These are phyloP conservation scores for Pseudotsuga menziesii DNA, from an alignment of 75 land plant species.

Conservation along the genomic window DNA sequence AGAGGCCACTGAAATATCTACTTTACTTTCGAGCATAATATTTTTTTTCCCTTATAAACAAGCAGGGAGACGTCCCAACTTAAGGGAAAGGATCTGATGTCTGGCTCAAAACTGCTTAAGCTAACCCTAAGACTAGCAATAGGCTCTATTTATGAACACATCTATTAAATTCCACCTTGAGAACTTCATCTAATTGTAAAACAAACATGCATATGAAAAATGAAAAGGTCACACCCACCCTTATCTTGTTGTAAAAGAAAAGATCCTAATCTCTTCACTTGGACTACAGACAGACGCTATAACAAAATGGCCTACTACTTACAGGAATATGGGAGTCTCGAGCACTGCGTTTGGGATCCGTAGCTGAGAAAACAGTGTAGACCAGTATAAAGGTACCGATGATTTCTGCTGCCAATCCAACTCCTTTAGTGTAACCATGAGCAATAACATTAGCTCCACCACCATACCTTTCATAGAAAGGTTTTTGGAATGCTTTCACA, in stretches of 20 bases:
- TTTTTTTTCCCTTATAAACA: too few relatives aligned
- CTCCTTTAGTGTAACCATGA: conserved; percentile 34
- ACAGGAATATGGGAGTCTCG: conserved; percentile 51
- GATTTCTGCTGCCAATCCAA: conserved; percentile 37
- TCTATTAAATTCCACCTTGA: too few relatives aligned
- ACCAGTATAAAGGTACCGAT: conserved; percentile 50
- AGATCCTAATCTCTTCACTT: too few relatives aligned
- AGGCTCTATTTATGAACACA: too few relatives aligned
- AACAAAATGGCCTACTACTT: not conserved
- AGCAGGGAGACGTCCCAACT: too few relatives aligned
- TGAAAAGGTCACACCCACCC: too few relatives aligned
- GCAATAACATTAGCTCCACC: conserved; percentile 42
- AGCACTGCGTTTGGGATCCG: conserved; percentile 47
- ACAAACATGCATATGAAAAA: not conserved
- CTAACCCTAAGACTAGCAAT: too few relatives aligned
- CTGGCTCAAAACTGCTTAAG: too few relatives aligned
- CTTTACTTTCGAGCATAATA: too few relatives aligned
- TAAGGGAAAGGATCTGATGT: too few relatives aligned
- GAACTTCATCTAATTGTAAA: not conserved
- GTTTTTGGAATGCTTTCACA: conserved; percentile 36
- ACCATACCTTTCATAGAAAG: conserved; percentile 21
- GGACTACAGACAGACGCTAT: not conserved
- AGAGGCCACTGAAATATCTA: too few relatives aligned
- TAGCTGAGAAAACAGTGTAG: conserved; percentile 55
- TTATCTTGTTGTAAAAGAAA: too few relatives aligned